Evolutionary conservation across 2,329 filamentous ascomycete genomes (phyloP), one percentile per base, ranked within the genome.

Genomic region (Arthrinium phaeospermum): DNA sequence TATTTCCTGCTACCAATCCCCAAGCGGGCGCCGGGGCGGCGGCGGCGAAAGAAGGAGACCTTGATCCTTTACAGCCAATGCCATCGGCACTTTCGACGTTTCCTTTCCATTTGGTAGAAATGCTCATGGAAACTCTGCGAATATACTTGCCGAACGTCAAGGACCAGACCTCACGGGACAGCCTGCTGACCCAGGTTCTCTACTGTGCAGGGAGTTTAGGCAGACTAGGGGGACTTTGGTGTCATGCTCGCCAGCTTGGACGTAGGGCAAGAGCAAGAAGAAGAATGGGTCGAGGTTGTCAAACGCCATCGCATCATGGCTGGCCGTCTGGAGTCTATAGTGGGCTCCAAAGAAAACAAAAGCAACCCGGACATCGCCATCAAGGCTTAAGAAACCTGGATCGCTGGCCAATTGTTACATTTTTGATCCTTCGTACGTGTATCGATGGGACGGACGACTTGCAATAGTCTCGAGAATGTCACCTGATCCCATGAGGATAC

Each of bases 131-230:
- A 70, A 96, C 94, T 0, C 84, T 98, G 67, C 88, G 89, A 71
- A 83, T 84, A 19, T 98, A 98, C 80, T 86, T 98, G 2, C 94
- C 95, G 0, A 94, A 93, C 69, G 90, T 98, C 4, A 90, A 89
- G 75, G 95, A 98, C 78, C 91, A 92, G 74, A 89, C 92, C 34
- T 92, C 93, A 0, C 87, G 95, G 45, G 96, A 98, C 80, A 97
- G 94, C 79, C 87, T 98, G 71, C 84, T 98, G 49, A 98, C 95
- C 0, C 96, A 98, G 80, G 93, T 98, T 0, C 85, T 98, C 12
- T 98, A 98, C 82, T 97, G 95, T 77, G 95, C 96, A 0, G 94
- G 94, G 67, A 98, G 95, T 82, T 85, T 99, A 68, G 96, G 96
- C 0, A 89, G 96, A 67, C 85, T 98, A 0, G 96, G 96, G 2